Base-by-base conservation (phyloP, 768 basidiomycete genomes). In the Glaciozyma martinii region DNA sequence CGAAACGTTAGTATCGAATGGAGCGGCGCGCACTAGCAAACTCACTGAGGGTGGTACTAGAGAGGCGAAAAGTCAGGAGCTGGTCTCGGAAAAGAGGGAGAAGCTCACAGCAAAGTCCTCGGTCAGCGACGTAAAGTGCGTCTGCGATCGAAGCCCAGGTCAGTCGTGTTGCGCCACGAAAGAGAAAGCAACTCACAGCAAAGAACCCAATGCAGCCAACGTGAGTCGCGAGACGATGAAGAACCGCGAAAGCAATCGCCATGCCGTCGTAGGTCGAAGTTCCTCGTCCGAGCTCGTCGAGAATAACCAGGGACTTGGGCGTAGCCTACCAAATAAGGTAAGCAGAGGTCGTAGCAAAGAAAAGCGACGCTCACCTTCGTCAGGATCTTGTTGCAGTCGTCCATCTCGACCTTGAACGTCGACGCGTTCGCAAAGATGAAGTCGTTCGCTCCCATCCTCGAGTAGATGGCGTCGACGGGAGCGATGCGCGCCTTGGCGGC, bases 181-280 rank as follows among this genome's bases (percentile, higher is more conserved):
- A 25, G 50, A 25, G 50, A 52, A 52, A n/a, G 9, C 9, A 5
- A 27, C 50, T 5, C 50, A 52, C 50, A 30, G 95, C 94, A 73
- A 99, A 99, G 80, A 97, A 95, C 3, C 89, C 87, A 32, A 98
- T 78, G 16, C 93, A 86, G 7, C 95, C 79, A 0, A 90, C 92
- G 72, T 90, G 89, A 0, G 93, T 95, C 1, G 95, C 90, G 21
- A 99, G 82, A 74, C 94, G 85, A 75, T 99, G 95, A 25, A 98
- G 77, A 19, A 98, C 95, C 15, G 94, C 88, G 61, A 87, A 89
- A 53, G 95, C 94, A 70, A 98, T 97, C 10, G 92, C 91, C 90
- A 97, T 91, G n/a, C 94, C 95, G 76, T 99, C 95, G 85, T 90
- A 77, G 29, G 95, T 98, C 0, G 92, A 94, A 2, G 95, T 98